phyloP scores from a whole-genome alignment of 768 basidiomycete species.

The Tulasnella sp. region DNA sequence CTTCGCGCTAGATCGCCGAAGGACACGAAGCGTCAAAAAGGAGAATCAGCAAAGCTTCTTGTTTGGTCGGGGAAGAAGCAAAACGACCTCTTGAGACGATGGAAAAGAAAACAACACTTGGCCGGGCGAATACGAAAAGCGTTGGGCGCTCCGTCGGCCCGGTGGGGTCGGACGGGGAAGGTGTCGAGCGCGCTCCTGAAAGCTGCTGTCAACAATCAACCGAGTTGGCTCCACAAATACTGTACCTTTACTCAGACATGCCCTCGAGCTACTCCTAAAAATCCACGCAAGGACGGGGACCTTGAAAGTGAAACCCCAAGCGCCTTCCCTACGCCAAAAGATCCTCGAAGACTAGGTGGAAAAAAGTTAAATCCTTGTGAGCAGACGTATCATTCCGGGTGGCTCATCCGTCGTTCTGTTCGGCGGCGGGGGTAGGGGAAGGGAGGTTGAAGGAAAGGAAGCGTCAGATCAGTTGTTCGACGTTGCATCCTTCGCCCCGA shows the following conservation, averaged over 20 bases:
- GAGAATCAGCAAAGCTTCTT: too few relatives aligned
- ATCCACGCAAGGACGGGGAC: not conserved
- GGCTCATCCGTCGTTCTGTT: not conserved
- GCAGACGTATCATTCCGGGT: not conserved
- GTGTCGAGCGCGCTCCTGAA: not conserved
- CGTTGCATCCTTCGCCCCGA: not conserved
- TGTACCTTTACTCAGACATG: too few relatives aligned
- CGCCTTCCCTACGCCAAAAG: not conserved
- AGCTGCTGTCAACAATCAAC: not conserved
- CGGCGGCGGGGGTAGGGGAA: not conserved
- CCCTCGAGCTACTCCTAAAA: too few relatives aligned
- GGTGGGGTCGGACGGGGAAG: not conserved
- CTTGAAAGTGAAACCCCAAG: not conserved
- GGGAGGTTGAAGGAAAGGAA: not conserved
- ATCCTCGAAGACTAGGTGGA: not conserved
- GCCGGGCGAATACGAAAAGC: not conserved
- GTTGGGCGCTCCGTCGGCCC: not conserved
- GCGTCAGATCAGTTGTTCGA: not conserved
- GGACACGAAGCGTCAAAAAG: not conserved
- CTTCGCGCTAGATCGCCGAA: not conserved
- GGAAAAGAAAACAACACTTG: not conserved
- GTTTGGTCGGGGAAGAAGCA: not conserved
- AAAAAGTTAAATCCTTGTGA: not conserved
- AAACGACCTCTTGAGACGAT: not conserved
- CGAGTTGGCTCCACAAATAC: not conserved